phyloP scores from a whole-genome alignment of 192 early-diverging fungal species.

The Coemansia aciculifera region DNA sequence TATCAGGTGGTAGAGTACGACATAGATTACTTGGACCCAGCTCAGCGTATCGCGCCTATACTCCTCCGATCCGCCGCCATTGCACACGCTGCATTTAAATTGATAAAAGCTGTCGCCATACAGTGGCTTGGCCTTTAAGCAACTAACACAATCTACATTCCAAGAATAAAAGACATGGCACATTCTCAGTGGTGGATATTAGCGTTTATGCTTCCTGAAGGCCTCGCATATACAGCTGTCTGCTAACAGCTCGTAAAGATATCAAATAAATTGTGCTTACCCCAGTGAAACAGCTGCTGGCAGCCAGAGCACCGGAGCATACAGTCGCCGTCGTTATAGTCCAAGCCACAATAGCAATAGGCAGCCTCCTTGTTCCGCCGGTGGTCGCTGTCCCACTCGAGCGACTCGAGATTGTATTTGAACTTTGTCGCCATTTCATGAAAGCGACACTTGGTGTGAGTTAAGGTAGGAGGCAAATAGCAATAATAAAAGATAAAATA shows the following conservation, averaged over 20 bases:
- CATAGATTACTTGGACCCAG: constrained; percentile 72
- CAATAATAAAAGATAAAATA: not conserved
- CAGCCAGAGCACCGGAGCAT: constrained; percentile 72
- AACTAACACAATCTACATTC: constrained; percentile 63
- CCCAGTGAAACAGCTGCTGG: constrained; percentile 71
- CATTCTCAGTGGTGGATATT: not conserved
- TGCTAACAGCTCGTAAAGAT: not conserved
- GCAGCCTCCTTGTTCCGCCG: constrained; percentile 61
- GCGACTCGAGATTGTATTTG: constrained; percentile 50
- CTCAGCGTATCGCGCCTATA: constrained; percentile 70
- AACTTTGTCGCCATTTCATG: constrained; percentile 29
- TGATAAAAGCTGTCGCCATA: constrained; percentile 73
- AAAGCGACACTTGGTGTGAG: not conserved
- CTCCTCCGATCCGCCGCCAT: constrained; percentile 58
- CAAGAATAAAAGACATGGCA: not conserved
- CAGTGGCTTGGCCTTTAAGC: constrained; percentile 60
- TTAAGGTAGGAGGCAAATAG: not conserved
- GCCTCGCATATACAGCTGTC: not conserved
- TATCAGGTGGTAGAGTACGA: constrained; percentile 75
- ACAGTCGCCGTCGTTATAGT: constrained; percentile 58
- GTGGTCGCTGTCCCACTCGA: constrained; percentile 59
- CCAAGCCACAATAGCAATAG: constrained; percentile 83
- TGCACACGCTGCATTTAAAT: constrained; percentile 76
- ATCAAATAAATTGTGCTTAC: constrained; percentile 35
- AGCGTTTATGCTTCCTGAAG: not conserved